phyloP scores from a whole-genome alignment of 306 rosid species.

The Vigna unguiculata region DNA sequence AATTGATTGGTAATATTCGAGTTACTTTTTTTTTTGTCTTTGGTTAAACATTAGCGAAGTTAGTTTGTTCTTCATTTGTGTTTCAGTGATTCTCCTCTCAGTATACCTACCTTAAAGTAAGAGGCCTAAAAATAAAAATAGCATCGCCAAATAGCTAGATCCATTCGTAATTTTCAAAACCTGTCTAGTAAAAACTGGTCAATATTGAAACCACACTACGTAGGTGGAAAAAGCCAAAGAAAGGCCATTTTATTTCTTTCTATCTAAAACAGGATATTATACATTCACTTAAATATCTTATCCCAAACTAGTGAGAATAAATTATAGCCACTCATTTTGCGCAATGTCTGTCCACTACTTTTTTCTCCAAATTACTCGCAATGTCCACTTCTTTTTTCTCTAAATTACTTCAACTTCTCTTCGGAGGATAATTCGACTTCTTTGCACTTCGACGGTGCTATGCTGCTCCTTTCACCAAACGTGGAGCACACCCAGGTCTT shows the following conservation, averaged over 20 bases:
- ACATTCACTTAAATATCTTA: slow-evolving; percentile 44
- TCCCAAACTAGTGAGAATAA: slow-evolving; percentile 43
- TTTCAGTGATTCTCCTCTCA: slow-evolving; percentile 1
- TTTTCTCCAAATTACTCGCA: slow-evolving; percentile 18
- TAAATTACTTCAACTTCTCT: slow-evolving; percentile 22
- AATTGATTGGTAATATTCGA: slow-evolving; percentile 25
- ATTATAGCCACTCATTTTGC: slow-evolving; percentile 41
- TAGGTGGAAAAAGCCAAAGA: slow-evolving; percentile 36
- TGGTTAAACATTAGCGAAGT: not conserved
- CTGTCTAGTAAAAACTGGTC: not conserved
- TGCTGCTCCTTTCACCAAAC: slow-evolving; percentile 47
- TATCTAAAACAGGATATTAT: slow-evolving; percentile 32
- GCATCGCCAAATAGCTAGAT: not conserved
- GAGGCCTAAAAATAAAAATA: not conserved
- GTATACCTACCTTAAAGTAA: not conserved
- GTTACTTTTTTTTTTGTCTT: not conserved
- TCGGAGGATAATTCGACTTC: slow-evolving; percentile 16
- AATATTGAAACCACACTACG: slow-evolving; percentile 1
- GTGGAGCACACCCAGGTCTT: slow-evolving; percentile 47
- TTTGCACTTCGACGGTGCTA: slow-evolving; percentile 22
- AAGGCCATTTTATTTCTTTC: not conserved
- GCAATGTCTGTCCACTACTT: not conserved
- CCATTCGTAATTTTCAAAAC: not conserved
- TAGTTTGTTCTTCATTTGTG: not conserved
- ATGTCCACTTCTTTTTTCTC: not conserved